Evolutionary conservation across 805 yeast species (phyloP).

Genomic region (Candida odintsovae): DNA sequence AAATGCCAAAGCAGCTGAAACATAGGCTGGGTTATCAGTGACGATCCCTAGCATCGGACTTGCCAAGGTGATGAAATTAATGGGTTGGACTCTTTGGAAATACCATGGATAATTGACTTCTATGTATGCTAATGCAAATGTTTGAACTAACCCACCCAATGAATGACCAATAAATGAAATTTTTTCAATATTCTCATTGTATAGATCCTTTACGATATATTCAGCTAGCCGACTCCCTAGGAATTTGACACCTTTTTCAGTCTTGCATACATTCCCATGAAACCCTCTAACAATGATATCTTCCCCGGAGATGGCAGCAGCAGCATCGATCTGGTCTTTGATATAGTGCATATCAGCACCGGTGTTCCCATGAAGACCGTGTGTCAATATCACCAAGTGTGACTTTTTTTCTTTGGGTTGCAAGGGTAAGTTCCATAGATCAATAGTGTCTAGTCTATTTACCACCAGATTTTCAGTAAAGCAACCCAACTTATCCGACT

Average conservation of each 20-base stretch:
- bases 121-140: slow-evolving; percentile 72
- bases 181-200: slow-evolving; percentile 38
- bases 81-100: slow-evolving; percentile 51
- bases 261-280: slow-evolving; percentile 66
- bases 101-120: slow-evolving; percentile 64
- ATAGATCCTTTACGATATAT: slow-evolving; percentile 45
- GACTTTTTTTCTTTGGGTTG: slow-evolving; percentile 38
- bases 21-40: slow-evolving; percentile 72
- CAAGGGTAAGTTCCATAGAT: slow-evolving; percentile 65
- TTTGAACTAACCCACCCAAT: slow-evolving; percentile 71
- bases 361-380: slow-evolving; percentile 74
- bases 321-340: slow-evolving; percentile 58
- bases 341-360: slow-evolving; percentile 71
- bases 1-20: slow-evolving; percentile 60
- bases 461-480: slow-evolving; percentile 37
- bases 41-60: slow-evolving; percentile 73
- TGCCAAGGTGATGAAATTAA: slow-evolving; percentile 68
- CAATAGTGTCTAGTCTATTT: slow-evolving; percentile 48
- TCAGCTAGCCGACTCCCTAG: slow-evolving; percentile 70
- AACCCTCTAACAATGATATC: slow-evolving; percentile 63
- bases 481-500: slow-evolving; percentile 27
- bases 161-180: slow-evolving; percentile 79
- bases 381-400: slow-evolving; percentile 68
- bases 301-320: slow-evolving; percentile 35
- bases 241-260: slow-evolving; percentile 73